Base-by-base conservation (phyloP, 441 rosid genomes). In the Kokia cookei region DNA sequence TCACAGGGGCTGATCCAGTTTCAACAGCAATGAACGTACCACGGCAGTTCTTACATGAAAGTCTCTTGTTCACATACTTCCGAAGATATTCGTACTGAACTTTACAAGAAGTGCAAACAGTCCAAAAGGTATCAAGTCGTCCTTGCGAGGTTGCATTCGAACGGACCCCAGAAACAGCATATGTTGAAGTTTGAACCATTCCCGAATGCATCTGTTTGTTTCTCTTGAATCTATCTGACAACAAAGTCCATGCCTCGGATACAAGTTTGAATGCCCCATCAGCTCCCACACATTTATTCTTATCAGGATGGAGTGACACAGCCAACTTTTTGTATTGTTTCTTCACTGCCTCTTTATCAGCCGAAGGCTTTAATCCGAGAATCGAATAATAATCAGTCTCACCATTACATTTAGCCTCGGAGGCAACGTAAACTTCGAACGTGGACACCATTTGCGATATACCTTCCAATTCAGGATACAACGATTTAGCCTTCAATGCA, bases 41-140 rank as follows among this genome's bases (percentile, higher is more conserved):
- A 2, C 99, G 97, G 51, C 99, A 96, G 83, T 96, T 96, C 91
- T 96, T 96, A 80, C 99, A 96, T 5, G 99, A 96, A 80, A 96
- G 97, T 81, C 88, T 88, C 89, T 96, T 96, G 69, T 96, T 96
- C 80, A 93, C 96, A 70, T 96, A 96, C 92, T 96, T 96, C 69
- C 99, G 85, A 17, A 96, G 86, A 76, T 96, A 96, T 85, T 96
- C 99, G 42, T 96, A 96, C 86, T 96, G 99, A 81, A 96, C 97
- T 82, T 92, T 93, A 87, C 99, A 96, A 63, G 98, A 89, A 4
- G 99, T 93, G 81, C 99, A 96, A 51, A 96, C 97, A 54, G 99
- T 96, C 99, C 99, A 96, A 85, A 96, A 96, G 62, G 97, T 96
- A 83, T 96, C 98, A 57, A 90, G 90, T 45, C 94, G 86, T 48